A percentile compares a stretch with the other conserved stretches of the same genome.
These are phyloP conservation scores for Atkinsonella hypoxylon DNA, from an alignment of 2,329 filamentous ascomycete genomes.

Conservation along the genomic window DNA sequence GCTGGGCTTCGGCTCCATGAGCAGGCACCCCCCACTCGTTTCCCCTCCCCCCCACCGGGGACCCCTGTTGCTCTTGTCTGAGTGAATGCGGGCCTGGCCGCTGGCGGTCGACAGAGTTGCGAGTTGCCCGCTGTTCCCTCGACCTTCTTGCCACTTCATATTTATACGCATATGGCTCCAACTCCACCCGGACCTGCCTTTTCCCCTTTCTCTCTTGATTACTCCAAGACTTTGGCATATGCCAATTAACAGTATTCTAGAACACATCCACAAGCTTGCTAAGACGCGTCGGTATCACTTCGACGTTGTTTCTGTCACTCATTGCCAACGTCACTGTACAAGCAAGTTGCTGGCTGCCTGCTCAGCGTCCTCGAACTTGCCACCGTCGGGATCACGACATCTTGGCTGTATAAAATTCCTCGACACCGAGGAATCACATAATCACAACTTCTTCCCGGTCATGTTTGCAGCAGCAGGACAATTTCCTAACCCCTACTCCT, in stretches of 20 bases:
- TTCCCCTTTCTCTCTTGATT: conserved; percentile 11
- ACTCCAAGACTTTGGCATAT: conserved; percentile 24
- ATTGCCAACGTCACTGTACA: conserved; percentile 6
- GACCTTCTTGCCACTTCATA: conserved; percentile 1
- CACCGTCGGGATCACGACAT: conserved; percentile 16
- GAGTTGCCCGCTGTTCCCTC: background rate
- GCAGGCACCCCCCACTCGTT: conserved; percentile 4
- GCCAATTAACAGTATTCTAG: conserved; percentile 21
- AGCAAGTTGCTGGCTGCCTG: conserved; percentile 14
- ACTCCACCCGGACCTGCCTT: conserved; percentile 15
- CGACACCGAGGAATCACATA: conserved; percentile 19
- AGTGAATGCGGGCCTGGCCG: background rate
- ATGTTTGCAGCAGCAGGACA: conserved; percentile 47
- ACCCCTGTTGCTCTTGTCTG: background rate
- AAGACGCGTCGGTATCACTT: conserved; percentile 13
- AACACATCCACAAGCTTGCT: conserved; percentile 7
- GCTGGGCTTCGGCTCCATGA: background rate
- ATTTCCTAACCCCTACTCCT: conserved; percentile 41
- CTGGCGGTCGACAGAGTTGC: background rate
- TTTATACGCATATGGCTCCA: conserved; percentile 18
- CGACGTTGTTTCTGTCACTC: conserved; percentile 17
- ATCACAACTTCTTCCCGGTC: conserved; percentile 22
- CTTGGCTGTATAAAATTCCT: conserved; percentile 18
- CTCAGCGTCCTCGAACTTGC: conserved; percentile 17
- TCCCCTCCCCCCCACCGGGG: conserved; percentile 6